Evolutionary conservation across 2,329 filamentous ascomycete species (phyloP), one percentile per base, ranked within the genome.

Genomic region (Periconia digitata): DNA sequence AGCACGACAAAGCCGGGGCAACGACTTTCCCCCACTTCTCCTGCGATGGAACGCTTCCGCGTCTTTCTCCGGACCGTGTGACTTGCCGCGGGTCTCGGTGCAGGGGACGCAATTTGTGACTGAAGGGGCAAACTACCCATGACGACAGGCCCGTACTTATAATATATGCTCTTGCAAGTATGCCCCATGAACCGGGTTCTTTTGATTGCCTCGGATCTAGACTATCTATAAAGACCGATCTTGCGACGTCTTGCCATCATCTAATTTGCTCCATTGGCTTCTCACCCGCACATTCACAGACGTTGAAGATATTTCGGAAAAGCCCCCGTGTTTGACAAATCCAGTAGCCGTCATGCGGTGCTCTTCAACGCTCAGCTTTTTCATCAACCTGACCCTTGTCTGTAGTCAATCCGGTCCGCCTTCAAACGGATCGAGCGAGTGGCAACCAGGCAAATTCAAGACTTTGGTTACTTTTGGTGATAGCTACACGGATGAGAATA

Each of bases 401-500:
- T 39, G 46, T 36, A 59, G 47, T 8, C 18, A 53, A 40, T 55
- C 56, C 8, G 50, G 50, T 0, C 40, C 52, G 5, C 42, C 51
- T 12, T 49, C 50, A 13, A 49, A 52, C 4, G 51, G 47, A 38
- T 76, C 51, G 12, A 47, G 50, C 6, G 53, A 47, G 39, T 76
- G 74, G 75, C 59, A 63, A 35, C 53, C 77, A 35, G 69, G 71
- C 24, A 73, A 75, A 32, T 84, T 89, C 63, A 77, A 82, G 22
- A 85, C 82, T 42, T 66, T 90, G 32, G 79, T 90, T 34, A 79
- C 84, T 0, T 90, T 91, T 63, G 87, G 87, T 12, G 86, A 90
- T 67, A 89, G 85, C 69, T 91, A 87, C 62, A 89, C 86, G 0
- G 89, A 92, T 62, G 85, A 90, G 59, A 82, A 79, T 12, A 81